Evolutionary conservation across 805 yeast genomes (phyloP).

Genomic region (Pichia phayaonensis): DNA sequence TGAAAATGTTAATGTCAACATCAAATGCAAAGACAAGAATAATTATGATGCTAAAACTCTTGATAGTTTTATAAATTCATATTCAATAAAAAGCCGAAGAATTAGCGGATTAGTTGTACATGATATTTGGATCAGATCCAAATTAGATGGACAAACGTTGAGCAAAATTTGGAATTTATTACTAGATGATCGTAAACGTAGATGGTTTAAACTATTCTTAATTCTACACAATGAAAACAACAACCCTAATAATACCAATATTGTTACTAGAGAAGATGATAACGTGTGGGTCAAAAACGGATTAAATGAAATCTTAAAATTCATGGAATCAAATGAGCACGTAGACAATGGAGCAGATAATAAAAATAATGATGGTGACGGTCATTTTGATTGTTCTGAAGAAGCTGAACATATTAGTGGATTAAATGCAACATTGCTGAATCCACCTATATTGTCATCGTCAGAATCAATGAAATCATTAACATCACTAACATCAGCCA

Average conservation of each 20-base stretch:
- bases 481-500: not conserved
- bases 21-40: not conserved
- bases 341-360: not conserved
- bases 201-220: slow-evolving; percentile 29
- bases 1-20: not conserved
- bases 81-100: slow-evolving; percentile 9
- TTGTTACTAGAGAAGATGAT: not conserved
- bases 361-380: not conserved
- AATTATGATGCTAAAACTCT: not conserved
- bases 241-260: not conserved
- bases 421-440: not conserved
- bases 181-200: slow-evolving; percentile 36
- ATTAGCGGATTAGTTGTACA: slow-evolving; percentile 61
- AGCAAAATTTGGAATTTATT: slow-evolving; percentile 72
- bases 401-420: not conserved
- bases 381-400: not conserved
- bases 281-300: not conserved
- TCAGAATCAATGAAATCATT: not conserved
- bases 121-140: slow-evolving; percentile 74
- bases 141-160: slow-evolving; percentile 54
- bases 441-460: not conserved
- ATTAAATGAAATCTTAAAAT: not conserved
- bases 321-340: not conserved
- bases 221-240: not conserved
- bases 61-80: slow-evolving; percentile 7